These are phyloP conservation scores for Cladobotryum protrusum DNA, from an alignment of 2,329 filamentous ascomycete genomes.

Conservation along the genomic window DNA sequence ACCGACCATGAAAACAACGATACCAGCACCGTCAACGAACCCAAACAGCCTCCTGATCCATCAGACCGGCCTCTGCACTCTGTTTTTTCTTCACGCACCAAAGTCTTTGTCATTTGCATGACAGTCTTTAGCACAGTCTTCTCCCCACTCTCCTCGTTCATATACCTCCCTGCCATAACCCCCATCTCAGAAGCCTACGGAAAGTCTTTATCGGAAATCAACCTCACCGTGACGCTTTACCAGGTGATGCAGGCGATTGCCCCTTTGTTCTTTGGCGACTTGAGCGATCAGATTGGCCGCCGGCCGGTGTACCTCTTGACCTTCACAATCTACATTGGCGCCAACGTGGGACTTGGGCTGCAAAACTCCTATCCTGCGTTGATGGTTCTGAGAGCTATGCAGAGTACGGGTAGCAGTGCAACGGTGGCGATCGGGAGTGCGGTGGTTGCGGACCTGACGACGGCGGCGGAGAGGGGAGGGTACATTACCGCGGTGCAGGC, in stretches of 20 bases:
- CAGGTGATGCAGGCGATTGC: slow-evolving; percentile 48
- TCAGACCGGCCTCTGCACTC: too few species aligned
- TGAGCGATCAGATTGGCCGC: slow-evolving; percentile 43
- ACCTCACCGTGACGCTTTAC: slow-evolving; percentile 37
- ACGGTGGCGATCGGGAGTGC: slow-evolving; percentile 48
- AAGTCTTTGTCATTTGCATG: too few species aligned
- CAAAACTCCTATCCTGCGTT: slow-evolving; percentile 38
- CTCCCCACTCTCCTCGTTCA: slow-evolving; percentile 16
- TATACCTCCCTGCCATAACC: slow-evolving; percentile 41
- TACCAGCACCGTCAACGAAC: too few species aligned
- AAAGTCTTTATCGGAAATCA: slow-evolving; percentile 29
- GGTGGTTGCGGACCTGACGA: slow-evolving; percentile 52
- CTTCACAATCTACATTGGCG: slow-evolving; percentile 40
- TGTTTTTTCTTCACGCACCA: too few species aligned
- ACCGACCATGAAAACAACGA: too few species aligned
- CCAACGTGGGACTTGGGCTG: slow-evolving; percentile 40
- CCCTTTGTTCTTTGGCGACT: slow-evolving; percentile 43
- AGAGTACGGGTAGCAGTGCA: slow-evolving; percentile 46
- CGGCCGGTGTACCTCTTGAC: slow-evolving; percentile 42
- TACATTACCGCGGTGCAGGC: slow-evolving; percentile 44
- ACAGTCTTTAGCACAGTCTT: too few species aligned
- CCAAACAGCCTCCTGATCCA: too few species aligned
- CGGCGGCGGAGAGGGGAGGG: slow-evolving; percentile 48
- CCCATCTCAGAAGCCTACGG: slow-evolving; percentile 34
- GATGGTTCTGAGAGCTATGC: slow-evolving; percentile 42